phyloP scores from a whole-genome alignment of 805 yeast genomes.

The Saturnispora hagleri region DNA sequence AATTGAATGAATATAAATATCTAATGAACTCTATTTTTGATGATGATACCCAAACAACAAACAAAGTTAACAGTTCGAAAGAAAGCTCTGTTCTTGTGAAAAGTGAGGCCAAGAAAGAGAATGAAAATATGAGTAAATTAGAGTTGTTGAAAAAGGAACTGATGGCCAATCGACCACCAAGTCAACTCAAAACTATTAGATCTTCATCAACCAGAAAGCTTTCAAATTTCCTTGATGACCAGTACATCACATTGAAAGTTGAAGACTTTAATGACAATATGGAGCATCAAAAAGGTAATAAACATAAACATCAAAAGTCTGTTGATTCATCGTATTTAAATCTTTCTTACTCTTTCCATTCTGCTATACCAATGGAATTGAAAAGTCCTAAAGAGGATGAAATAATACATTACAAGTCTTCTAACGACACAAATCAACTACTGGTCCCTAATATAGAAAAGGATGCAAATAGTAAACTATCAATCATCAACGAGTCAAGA shows the following conservation, averaged over 20 bases:
- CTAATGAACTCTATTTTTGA: slow-evolving; percentile 26
- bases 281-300: neutral
- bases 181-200: slow-evolving; percentile 13
- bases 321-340: slow-evolving; percentile 18
- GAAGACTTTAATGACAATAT: slow-evolving; percentile 14
- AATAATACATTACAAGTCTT: slow-evolving; percentile 7
- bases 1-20: slow-evolving; percentile 23
- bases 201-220: slow-evolving; percentile 25
- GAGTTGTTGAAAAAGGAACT: slow-evolving; percentile 16
- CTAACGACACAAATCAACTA: neutral
- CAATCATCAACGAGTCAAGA: slow-evolving; percentile 3
- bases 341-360: slow-evolving; percentile 24
- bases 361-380: slow-evolving; percentile 25
- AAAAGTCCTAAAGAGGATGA: slow-evolving; percentile 18
- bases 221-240: slow-evolving; percentile 16
- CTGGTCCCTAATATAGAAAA: neutral
- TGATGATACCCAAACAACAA: slow-evolving; percentile 1
- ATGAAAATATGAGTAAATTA: slow-evolving; percentile 15
- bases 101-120: neutral
- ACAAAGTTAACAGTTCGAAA: neutral
- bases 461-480: neutral
- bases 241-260: slow-evolving; percentile 11
- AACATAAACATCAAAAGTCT: slow-evolving; percentile 18
- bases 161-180: slow-evolving; percentile 1
- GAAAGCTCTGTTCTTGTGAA: too few species aligned